Evolutionary conservation across 305 asterid species (phyloP), one percentile per base, ranked within the genome.

Genomic region (Solanum hybrid): DNA sequence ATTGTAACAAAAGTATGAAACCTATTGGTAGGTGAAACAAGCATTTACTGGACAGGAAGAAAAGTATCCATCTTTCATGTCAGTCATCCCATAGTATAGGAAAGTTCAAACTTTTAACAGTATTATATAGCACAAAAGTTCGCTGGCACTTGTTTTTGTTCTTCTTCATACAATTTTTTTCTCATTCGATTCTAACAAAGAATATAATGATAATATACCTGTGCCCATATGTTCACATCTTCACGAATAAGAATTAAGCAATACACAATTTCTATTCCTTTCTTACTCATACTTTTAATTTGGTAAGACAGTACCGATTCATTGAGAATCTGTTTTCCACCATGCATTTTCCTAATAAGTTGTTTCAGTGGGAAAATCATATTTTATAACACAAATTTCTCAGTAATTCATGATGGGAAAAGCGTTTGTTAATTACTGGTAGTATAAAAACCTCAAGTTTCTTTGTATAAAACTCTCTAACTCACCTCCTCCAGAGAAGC

Each of bases 401-500:
- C 75, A 10, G 0, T 0, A 4, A 67, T 67, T 67, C 14, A 16
- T 14, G 13, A 24, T 67, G 16, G 7, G 31, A 24, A 67, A 67
- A 67, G 6, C 75, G 1, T 67, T 67, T 67, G 75, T 4, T 67
- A n/a, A n/a, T n/a, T n/a, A n/a, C 75, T n/a, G 12, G 31, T 0
- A n/a, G 8, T 24, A 2, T n/a, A 46, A 83, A 36, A 46, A 40
- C 37, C 40, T 46, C 11, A 46, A 51, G 1, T 28, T 42, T 46
- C 39, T 28, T 84, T 0, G 18, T 20, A 29, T 71, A 46, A 83
- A 2, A 84, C 31, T n/a, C 87, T 84, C 67, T 84, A 51, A 89
- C 93, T 89, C 86, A 96, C 99, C 98, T 97, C 99, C 94, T 97
- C 99, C 34, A 97, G 87, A 37, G 99, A 97, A 82, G 99, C 99